Conservation (phyloP, 345 rosid species). For the Hypericum perforatum region DNA sequence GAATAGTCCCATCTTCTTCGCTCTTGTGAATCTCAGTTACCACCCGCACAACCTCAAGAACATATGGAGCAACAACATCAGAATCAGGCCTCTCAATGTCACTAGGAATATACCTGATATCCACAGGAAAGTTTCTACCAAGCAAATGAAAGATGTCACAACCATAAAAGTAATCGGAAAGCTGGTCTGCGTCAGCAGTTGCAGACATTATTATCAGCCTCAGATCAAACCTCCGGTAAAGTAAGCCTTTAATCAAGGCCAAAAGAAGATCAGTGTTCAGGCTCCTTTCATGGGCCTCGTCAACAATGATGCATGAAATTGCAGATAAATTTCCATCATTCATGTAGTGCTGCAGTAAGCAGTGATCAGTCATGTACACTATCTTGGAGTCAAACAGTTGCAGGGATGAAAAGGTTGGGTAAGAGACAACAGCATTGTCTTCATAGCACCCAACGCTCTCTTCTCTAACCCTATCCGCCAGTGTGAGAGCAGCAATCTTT, state of each 20-base stretch:
- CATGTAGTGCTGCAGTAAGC: constrained; percentile 66
- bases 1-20: constrained; percentile 71
- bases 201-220: constrained; percentile 93
- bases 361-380: constrained; percentile 75
- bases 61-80: constrained; percentile 47
- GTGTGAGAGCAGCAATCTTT: constrained; percentile 70
- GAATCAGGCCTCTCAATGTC: constrained; percentile 24
- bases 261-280: constrained; percentile 83
- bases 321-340: constrained; percentile 55
- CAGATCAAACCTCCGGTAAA: constrained; percentile 41
- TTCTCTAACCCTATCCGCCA: constrained; percentile 63
- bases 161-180: constrained; percentile 63
- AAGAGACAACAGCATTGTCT: constrained; percentile 38
- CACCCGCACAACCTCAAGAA: constrained; percentile 47
- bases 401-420: constrained; percentile 48
- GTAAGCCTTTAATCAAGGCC: constrained; percentile 58
- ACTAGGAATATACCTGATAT: constrained; percentile 51
- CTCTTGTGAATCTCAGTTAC: constrained; percentile 44
- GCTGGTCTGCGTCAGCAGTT: constrained; percentile 74
- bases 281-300: constrained; percentile 97
- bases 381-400: constrained; percentile 49
- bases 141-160: constrained; percentile 42
- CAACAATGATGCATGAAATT: constrained; percentile 70
- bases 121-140: constrained; percentile 81
- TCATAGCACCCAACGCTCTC: constrained; percentile 66